A percentile compares a stretch with the other conserved stretches of the same genome.
These are phyloP conservation scores for Aspergillus sp. DNA, from an alignment of 2,329 filamentous ascomycete species.

Conservation along the genomic window DNA sequence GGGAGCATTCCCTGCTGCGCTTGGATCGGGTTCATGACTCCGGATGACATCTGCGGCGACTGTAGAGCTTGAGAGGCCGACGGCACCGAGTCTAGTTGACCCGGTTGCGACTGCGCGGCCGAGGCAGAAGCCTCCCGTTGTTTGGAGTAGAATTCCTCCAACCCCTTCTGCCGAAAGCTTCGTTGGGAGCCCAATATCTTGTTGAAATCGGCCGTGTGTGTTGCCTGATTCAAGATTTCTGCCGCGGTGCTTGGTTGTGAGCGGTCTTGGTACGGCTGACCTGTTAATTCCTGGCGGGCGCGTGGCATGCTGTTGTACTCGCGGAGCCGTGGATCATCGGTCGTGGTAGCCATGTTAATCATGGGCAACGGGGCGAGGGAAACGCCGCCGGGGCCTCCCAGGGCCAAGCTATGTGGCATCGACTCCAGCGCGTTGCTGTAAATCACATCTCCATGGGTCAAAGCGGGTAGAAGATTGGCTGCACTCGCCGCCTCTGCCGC, in stretches of 20 bases:
- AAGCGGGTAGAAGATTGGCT: slow-evolving; percentile 57
- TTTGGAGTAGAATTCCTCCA: slow-evolving; percentile 77
- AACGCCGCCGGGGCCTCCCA: slow-evolving; percentile 63
- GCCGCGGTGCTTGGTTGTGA: slow-evolving; percentile 70
- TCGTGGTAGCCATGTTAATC: slow-evolving; percentile 76
- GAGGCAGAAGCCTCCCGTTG: slow-evolving; percentile 72
- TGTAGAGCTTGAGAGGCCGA: slow-evolving; percentile 39
- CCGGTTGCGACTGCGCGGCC: slow-evolving; percentile 29
- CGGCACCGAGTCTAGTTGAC: slow-evolving; percentile 32
- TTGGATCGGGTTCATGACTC: slow-evolving; percentile 33
- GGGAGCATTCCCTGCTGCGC: slow-evolving; percentile 37
- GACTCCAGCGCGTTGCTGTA: slow-evolving; percentile 75
- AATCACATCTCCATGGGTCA: slow-evolving; percentile 80
- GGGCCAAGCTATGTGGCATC: slow-evolving; percentile 66
- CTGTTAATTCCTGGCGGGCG: slow-evolving; percentile 84
- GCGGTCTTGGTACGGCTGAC: slow-evolving; percentile 82
- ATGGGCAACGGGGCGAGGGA: slow-evolving; percentile 73
- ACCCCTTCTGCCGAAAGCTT: slow-evolving; percentile 72
- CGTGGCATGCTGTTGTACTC: slow-evolving; percentile 83
- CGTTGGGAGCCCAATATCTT: slow-evolving; percentile 78
- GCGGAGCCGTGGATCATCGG: slow-evolving; percentile 71
- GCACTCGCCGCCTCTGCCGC: slow-evolving; percentile 64
- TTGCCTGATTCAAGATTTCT: slow-evolving; percentile 81
- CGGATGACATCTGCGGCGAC: slow-evolving; percentile 35
- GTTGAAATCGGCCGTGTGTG: slow-evolving; percentile 88